These are phyloP conservation scores for Diaporthe capsici DNA, from an alignment of 2,329 filamentous ascomycete species.

Conservation along the genomic window DNA sequence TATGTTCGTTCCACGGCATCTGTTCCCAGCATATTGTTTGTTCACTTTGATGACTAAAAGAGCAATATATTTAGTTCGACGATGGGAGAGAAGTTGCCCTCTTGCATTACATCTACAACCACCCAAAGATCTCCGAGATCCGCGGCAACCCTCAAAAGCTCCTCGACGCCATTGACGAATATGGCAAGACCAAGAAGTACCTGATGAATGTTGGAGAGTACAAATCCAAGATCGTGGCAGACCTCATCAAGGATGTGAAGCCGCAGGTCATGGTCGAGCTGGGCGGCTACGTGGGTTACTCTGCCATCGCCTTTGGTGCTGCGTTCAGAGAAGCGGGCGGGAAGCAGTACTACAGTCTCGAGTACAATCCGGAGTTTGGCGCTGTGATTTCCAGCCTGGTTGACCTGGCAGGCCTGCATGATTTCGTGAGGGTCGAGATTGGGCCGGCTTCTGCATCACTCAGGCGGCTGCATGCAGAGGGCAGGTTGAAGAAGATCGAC, in stretches of 20 bases:
- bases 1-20: slow-evolving; percentile 47
- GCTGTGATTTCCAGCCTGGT: slow-evolving; percentile 78
- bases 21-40: not conserved
- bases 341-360: slow-evolving; percentile 77
- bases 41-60: not conserved
- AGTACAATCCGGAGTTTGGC: slow-evolving; percentile 81
- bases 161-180: slow-evolving; percentile 80
- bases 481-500: slow-evolving; percentile 72
- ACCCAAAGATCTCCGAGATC: slow-evolving; percentile 73
- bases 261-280: slow-evolving; percentile 70
- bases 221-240: slow-evolving; percentile 79
- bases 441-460: slow-evolving; percentile 78
- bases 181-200: slow-evolving; percentile 70
- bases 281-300: slow-evolving; percentile 87
- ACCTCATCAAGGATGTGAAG: slow-evolving; percentile 76
- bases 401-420: slow-evolving; percentile 79
- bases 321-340: slow-evolving; percentile 75
- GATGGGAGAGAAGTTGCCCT: slow-evolving; percentile 83
- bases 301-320: slow-evolving; percentile 80
- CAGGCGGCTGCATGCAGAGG: slow-evolving; percentile 68
- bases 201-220: slow-evolving; percentile 85
- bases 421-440: slow-evolving; percentile 78
- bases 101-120: slow-evolving; percentile 76
- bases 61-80: slow-evolving; percentile 63
- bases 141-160: slow-evolving; percentile 75